A percentile compares a stretch with the other conserved stretches of the same genome.
These are phyloP conservation scores for Hyphodiscus hymeniophilus DNA, from an alignment of 495 filamentous ascomycete genomes.

Conservation along the genomic window DNA sequence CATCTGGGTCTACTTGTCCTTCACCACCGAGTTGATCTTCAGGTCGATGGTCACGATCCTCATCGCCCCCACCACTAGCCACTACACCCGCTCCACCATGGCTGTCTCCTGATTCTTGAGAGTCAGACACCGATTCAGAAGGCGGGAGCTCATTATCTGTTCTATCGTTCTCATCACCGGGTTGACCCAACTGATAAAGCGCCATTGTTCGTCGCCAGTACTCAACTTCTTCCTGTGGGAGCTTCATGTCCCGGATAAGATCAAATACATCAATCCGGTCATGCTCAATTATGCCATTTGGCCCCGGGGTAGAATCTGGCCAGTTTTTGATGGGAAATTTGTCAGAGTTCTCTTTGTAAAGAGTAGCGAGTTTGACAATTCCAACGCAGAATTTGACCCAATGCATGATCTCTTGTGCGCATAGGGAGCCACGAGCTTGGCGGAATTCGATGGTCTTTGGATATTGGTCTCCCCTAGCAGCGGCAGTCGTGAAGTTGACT, in stretches of 20 bases:
- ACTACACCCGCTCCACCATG: too few relatives aligned
- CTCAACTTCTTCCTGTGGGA: conserved; percentile 1
- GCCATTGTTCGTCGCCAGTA: conserved; percentile 6
- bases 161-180: conserved; percentile 6
- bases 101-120: too few relatives aligned
- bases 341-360: conserved; percentile 2
- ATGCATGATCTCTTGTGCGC: not conserved
- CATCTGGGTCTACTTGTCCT: too few relatives aligned
- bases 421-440: conserved; percentile 8
- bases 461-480: not conserved
- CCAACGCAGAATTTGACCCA: conserved; percentile 15
- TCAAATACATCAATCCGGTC: conserved; percentile 4
- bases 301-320: not conserved
- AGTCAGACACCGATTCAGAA: too few relatives aligned
- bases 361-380: conserved; percentile 3
- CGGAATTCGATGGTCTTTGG: conserved; percentile 15
- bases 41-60: too few relatives aligned
- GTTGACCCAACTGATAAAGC: not conserved
- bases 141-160: conserved; percentile 7
- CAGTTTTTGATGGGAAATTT: conserved; percentile 1
- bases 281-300: not conserved
- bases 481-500: conserved; percentile 6
- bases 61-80: too few relatives aligned
- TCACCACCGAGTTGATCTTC: too few relatives aligned
- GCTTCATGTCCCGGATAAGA: conserved; percentile 12